Evolutionary conservation across 768 basidiomycete genomes (phyloP).

Genomic region (Pleurotus ostreatus): DNA sequence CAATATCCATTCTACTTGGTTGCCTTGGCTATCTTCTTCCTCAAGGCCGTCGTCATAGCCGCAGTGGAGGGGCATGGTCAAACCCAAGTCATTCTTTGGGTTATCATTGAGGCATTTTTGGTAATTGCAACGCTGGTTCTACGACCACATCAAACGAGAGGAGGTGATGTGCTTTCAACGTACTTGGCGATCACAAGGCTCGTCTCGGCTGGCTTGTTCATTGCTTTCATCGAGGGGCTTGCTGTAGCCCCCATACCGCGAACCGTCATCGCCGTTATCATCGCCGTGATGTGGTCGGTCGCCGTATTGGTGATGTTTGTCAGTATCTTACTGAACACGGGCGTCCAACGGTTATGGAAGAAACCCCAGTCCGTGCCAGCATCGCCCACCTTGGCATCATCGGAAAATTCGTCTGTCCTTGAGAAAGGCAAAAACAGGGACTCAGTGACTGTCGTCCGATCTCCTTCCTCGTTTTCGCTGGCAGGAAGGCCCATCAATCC

Average conservation of each 20-base stretch:
- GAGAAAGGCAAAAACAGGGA: slow-evolving; percentile 28
- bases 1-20: slow-evolving; percentile 68
- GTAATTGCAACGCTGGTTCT: slow-evolving; percentile 48
- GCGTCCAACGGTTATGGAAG: slow-evolving; percentile 26
- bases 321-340: slow-evolving; percentile 56
- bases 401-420: slow-evolving; percentile 28
- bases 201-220: slow-evolving; percentile 63
- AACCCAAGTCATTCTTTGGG: slow-evolving; percentile 63
- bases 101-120: slow-evolving; percentile 64
- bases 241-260: slow-evolving; percentile 72
- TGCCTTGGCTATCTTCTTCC: slow-evolving; percentile 52
- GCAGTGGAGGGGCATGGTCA: slow-evolving; percentile 57
- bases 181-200: slow-evolving; percentile 69
- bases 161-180: slow-evolving; percentile 65
- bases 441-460: background rate
- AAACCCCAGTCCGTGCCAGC: slow-evolving; percentile 5
- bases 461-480: slow-evolving; percentile 12
- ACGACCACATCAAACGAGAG: slow-evolving; percentile 62
- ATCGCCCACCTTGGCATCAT: slow-evolving; percentile 16
- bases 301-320: slow-evolving; percentile 66
- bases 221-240: slow-evolving; percentile 71
- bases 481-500: slow-evolving; percentile 44
- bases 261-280: slow-evolving; percentile 74
- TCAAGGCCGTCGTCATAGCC: slow-evolving; percentile 71
- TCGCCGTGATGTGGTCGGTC: slow-evolving; percentile 67